These are phyloP conservation scores for Adansonia gregorii DNA, from an alignment of 441 rosid genomes.

Conservation along the genomic window DNA sequence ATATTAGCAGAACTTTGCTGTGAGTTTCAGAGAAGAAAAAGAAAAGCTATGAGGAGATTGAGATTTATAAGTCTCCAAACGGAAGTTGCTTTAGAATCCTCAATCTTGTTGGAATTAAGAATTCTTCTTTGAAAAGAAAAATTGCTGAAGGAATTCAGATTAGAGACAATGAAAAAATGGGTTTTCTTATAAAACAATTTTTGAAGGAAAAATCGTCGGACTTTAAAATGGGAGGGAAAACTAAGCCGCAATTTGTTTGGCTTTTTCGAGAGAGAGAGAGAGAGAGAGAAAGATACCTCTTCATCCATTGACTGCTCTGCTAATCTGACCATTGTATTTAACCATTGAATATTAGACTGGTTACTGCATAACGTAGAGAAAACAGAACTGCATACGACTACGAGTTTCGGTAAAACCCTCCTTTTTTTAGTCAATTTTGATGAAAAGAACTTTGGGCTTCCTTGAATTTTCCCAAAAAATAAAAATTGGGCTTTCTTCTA, in stretches of 20 bases:
- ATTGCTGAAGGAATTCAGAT: constrained; percentile 6
- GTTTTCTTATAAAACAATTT: constrained; percentile 9
- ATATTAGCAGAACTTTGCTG: neutral
- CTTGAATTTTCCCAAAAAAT: neutral
- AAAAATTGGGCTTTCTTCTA: neutral
- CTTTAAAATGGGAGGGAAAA: constrained; percentile 60
- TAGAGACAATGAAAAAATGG: constrained; percentile 36
- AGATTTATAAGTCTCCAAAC: constrained; percentile 7
- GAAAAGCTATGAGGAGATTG: neutral
- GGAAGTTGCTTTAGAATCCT: neutral
- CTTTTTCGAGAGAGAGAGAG: neutral
- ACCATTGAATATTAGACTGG: neutral
- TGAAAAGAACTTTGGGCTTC: neutral
- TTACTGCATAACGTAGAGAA: neutral
- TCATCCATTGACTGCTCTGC: neutral
- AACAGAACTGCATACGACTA: neutral
- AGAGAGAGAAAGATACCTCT: neutral
- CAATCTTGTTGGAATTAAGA: neutral
- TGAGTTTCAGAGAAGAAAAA: constrained; percentile 5
- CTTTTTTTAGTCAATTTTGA: neutral
- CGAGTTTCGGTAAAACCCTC: neutral
- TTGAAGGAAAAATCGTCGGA: neutral
- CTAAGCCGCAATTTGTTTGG: constrained; percentile 41
- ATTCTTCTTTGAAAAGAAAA: neutral
- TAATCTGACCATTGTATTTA: too few species aligned